Percentiles rank a stretch among this genome's conserved stretches.
These are phyloP conservation scores for Pseudogymnoascus sp. DNA, from an alignment of 2,329 filamentous ascomycete species.

Conservation along the genomic window DNA sequence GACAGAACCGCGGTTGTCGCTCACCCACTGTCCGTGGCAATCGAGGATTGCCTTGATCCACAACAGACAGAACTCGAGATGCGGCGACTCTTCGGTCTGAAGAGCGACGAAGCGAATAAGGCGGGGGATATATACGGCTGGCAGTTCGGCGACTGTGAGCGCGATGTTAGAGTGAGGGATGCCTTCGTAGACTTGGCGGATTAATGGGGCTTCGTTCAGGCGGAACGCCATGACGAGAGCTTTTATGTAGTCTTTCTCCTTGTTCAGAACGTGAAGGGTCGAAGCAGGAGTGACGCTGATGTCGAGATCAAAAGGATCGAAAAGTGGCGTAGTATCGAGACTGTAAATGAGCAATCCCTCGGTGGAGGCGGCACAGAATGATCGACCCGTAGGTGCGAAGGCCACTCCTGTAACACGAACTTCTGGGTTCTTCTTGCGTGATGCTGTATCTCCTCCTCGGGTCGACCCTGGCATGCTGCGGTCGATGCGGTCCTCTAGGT, in stretches of 20 bases:
- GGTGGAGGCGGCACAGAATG: slow-evolving; percentile 91
- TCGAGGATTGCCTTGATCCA: slow-evolving; percentile 83
- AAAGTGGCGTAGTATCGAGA: slow-evolving; percentile 72
- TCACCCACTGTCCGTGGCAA: slow-evolving; percentile 77
- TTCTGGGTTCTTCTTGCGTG: slow-evolving; percentile 67
- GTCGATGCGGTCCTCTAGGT: slow-evolving; percentile 78
- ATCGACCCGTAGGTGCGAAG: slow-evolving; percentile 80
- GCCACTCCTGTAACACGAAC: slow-evolving; percentile 76
- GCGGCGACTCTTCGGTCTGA: slow-evolving; percentile 81
- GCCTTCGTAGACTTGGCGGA: slow-evolving; percentile 77
- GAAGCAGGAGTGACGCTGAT: slow-evolving; percentile 86
- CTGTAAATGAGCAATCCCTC: slow-evolving; percentile 93
- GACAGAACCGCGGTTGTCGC: slow-evolving; percentile 68
- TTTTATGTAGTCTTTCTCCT: slow-evolving; percentile 74
- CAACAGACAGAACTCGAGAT: slow-evolving; percentile 87
- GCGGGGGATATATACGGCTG: slow-evolving; percentile 76
- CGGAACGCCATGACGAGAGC: slow-evolving; percentile 96
- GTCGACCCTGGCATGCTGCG: slow-evolving; percentile 74
- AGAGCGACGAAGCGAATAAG: slow-evolving; percentile 80
- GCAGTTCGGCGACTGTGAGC: slow-evolving; percentile 70
- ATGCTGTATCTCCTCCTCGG: slow-evolving; percentile 72
- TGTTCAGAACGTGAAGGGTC: slow-evolving; percentile 60
- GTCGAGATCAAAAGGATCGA: slow-evolving; percentile 94
- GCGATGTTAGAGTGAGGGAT: slow-evolving; percentile 68
- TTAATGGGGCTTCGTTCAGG: slow-evolving; percentile 74